Base-by-base conservation (phyloP, 2,329 filamentous ascomycete species). In the Teratosphaeria viscida region DNA sequence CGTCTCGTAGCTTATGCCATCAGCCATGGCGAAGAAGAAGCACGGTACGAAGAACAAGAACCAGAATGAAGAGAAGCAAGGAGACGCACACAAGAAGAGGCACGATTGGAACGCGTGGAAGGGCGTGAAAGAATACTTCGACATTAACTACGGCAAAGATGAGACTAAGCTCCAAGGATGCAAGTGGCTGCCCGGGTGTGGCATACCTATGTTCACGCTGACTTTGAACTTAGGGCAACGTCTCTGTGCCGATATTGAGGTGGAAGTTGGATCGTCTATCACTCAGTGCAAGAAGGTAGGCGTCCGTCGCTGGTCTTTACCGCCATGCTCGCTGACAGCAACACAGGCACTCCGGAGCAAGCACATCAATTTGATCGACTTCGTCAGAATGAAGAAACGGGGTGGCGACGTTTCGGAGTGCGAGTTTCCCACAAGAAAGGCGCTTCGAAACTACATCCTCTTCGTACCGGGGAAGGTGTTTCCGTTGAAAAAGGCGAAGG, bases 251-350 rank as follows among this genome's bases (percentile, higher is more conserved):
- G 64, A 65, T 55, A 57, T 66, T 5, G 64, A 61, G 8, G 57
- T 61, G 5, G 3, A 54, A 29, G 56, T 52, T 7, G 61, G 62
- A 12, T 29, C 26, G 11, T 63, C 60, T 2, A 63, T 66, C 60
- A 61, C 54, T 16, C 57, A 67, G 55, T 66, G 65, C 63, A 65
- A 62, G 52, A 63, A 65, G 63, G 64, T 61, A 54, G 56, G 61
- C 16, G 14, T 23, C 29, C 29, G 29, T 32, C 29, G 4, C 2
- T 32, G 23, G 29, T 32, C 1, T 32, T 7, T 32, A 4, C 29
- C 29, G 3, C 29, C 29, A 32, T 1, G 29, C 35, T 26, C 27
- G 35, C 34, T 58, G 29, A 52, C 55, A 47, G 5, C 34, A n/a
- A 27, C 7, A 43, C 19, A 66, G 64, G 56, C 57, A 16, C 58